These are phyloP conservation scores for Linum lewisii DNA, from an alignment of 345 rosid species.

Conservation along the genomic window DNA sequence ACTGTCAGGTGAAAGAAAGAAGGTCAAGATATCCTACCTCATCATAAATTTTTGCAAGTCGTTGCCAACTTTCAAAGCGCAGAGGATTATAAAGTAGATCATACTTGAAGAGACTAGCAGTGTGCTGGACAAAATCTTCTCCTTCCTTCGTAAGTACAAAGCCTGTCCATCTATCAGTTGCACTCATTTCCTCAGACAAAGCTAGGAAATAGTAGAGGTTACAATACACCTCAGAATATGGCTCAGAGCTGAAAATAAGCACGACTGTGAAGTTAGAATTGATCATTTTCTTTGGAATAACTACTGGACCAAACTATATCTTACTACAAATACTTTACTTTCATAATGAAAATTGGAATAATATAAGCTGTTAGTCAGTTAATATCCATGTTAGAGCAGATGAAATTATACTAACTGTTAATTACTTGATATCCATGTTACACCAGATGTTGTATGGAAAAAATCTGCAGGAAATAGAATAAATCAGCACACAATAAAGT, in stretches of 20 bases:
- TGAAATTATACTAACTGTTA: no score
- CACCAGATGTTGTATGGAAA: no score
- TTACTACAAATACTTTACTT: no score
- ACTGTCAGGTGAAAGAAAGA: slow-evolving; percentile 11
- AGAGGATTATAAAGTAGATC: slow-evolving; percentile 82
- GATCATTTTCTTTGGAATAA: no score
- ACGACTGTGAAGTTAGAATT: slow-evolving; percentile 12
- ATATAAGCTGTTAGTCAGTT: no score
- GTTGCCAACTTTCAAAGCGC: slow-evolving; percentile 92
- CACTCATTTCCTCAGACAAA: slow-evolving; percentile 87
- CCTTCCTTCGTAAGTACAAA: slow-evolving; percentile 97
- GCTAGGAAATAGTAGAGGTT: slow-evolving; percentile 80
- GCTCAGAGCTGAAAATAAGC: slow-evolving; percentile 60
- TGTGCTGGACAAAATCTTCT: slow-evolving; percentile 94
- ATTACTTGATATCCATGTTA: no score
- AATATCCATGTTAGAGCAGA: no score
- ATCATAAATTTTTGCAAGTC: slow-evolving; percentile 83
- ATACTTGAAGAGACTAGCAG: slow-evolving; percentile 72
- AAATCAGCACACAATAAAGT: slow-evolving; percentile 12
- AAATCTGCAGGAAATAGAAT: not conserved
- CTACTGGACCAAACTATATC: no score
- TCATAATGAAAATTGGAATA: no score
- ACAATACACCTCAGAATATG: slow-evolving; percentile 72
- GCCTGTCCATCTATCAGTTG: slow-evolving; percentile 98
- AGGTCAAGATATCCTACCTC: slow-evolving; percentile 51